Percentiles rank a stretch among this genome's conserved stretches.
Conservation (phyloP, 2,329 filamentous ascomycete species). For the Claviceps digitariae region DNA sequence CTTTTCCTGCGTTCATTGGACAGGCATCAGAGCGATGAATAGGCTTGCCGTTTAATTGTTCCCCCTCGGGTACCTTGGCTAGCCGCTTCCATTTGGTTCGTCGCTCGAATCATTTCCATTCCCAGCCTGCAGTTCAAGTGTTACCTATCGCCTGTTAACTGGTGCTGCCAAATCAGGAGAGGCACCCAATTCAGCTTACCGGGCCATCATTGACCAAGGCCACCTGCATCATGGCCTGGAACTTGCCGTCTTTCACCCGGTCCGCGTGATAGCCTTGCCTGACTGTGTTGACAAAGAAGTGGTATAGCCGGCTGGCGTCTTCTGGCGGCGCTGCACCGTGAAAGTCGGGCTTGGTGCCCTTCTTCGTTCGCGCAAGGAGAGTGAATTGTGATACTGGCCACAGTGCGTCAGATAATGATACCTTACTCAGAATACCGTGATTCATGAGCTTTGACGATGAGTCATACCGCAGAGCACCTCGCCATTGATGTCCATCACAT, state of each 20-base stretch:
- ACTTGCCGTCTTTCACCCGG: conserved; percentile 85
- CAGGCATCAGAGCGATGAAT: neutral
- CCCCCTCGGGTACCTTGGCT: neutral
- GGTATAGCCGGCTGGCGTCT: conserved; percentile 69
- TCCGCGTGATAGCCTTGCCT: conserved; percentile 56
- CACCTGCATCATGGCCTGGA: conserved; percentile 99
- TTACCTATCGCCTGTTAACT: conserved; percentile 9
- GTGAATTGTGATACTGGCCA: conserved; percentile 86
- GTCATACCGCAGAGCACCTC: conserved; percentile 81
- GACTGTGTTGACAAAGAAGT: conserved; percentile 68
- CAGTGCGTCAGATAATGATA: neutral
- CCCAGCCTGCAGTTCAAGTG: conserved; percentile 11
- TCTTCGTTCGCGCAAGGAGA: conserved; percentile 81
- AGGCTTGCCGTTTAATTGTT: neutral
- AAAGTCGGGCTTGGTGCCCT: conserved; percentile 91
- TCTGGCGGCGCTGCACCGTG: conserved; percentile 71
- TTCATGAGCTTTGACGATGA: neutral
- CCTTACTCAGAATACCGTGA: neutral
- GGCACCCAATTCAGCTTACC: conserved; percentile 24
- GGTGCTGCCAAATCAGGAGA: neutral
- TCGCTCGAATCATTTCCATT: conserved; percentile 1
- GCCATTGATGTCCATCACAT: conserved; percentile 73
- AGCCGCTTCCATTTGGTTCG: neutral
- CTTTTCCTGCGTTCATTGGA: neutral
- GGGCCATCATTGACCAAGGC: conserved; percentile 77